Percentiles rank a stretch among this genome's conserved stretches.
Conservation (phyloP, 257 asterid genomes). For the Cordia subcordata region DNA sequence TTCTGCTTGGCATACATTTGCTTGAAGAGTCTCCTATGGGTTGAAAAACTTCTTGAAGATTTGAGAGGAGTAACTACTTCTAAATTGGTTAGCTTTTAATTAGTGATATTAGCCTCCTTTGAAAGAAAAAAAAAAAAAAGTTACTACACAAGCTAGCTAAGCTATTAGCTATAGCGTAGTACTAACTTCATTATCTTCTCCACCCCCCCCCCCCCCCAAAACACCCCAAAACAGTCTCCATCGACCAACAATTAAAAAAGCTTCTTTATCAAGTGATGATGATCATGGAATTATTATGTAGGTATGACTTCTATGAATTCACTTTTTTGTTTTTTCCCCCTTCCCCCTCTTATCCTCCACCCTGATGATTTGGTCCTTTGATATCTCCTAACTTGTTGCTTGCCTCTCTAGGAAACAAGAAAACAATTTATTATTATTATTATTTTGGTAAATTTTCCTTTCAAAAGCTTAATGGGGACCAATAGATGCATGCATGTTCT, state of each 20-base stretch:
- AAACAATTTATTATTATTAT: background rate
- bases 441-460: background rate
- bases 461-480: background rate
- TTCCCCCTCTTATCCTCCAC: conserved; percentile 15
- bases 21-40: no score
- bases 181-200: no score
- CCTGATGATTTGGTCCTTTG: conserved; percentile 23
- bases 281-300: conserved; percentile 25
- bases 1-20: no score
- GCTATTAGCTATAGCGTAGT: no score
- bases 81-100: no score
- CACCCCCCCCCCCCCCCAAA: no score
- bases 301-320: conserved; percentile 6
- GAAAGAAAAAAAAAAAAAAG: no score
- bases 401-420: background rate
- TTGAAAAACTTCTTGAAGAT: no score
- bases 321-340: no score
- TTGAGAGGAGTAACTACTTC: no score
- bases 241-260: conserved; percentile 14
- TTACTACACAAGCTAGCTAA: no score
- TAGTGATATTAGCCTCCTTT: no score
- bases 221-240: conserved; percentile 13
- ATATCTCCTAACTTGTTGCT: conserved; percentile 7
- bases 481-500: background rate
- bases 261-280: conserved; percentile 38